Base-by-base conservation (phyloP, 2,329 filamentous ascomycete genomes). In the Truncatella angustata region DNA sequence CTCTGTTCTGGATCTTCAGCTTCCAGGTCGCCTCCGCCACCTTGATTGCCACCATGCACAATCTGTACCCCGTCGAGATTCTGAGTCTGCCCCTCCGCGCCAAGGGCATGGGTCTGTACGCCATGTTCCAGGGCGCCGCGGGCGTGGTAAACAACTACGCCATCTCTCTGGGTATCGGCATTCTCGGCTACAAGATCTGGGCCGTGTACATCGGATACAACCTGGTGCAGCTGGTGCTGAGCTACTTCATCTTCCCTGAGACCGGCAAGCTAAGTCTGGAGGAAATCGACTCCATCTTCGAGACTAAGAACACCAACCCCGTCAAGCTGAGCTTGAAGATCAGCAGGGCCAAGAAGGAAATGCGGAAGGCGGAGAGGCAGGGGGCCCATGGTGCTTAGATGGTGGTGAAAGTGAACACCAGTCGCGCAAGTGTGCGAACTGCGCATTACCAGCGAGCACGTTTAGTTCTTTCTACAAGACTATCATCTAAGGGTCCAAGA, bases 121-220 rank as follows among this genome's bases (percentile, higher is more conserved):
- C 68, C 49, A 63, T 75, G 40, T 73, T 76, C 16, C 73, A 76
- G 59, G 72, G 72, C 18, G 71, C 63, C 10, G 72, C 72, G 4
- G 71, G 72, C 16, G 71, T 72, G 2, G 66, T 71, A 2, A 70
- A 76, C 54, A 71, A 62, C 18, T 77, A 78, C 51, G 75, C 75
- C 4, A 78, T 79, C 48, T 69, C 68, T 1, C 68, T 77, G 10
- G 75, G 73, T 1, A 76, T 79, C 48, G 54, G 63, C 11, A 73
- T 75, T 53, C 57, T 78, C 0, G 74, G 74, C 0, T 79, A 78
- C 55, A 78, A 77, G 65, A 77, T 78, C 42, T 78, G 74, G 73
- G 69, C 69, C 46, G 68, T 80, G 23, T 80, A 79, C 51, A 75
- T 79, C 36, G 70, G 66, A 24, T 78, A 79, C 60, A 79, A 79